Evolutionary conservation across 495 filamentous ascomycete genomes (phyloP).

Genomic region (Penicillium cosmopolitanum): DNA sequence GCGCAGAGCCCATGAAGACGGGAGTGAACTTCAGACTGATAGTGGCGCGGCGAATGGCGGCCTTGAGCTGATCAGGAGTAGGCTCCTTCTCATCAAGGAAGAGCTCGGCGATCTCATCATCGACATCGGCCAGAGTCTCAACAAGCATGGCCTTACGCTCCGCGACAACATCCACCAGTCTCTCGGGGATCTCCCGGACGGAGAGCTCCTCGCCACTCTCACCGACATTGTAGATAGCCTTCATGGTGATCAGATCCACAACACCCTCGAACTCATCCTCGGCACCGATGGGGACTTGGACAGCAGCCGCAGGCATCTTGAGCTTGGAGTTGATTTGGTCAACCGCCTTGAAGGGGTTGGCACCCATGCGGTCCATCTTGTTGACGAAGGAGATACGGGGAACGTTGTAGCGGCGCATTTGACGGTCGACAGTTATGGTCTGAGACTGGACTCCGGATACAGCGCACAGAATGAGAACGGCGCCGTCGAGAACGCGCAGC

Average conservation of each 20-base stretch:
- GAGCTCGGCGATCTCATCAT: constrained; percentile 96
- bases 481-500: constrained; percentile 92
- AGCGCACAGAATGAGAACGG: constrained; percentile 98
- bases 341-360: constrained; percentile 96
- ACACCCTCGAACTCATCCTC: constrained; percentile 95
- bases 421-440: constrained; percentile 96
- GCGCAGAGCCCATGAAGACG: constrained; percentile 93
- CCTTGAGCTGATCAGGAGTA: constrained; percentile 77
- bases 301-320: constrained; percentile 85
- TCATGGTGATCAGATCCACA: constrained; percentile 92
- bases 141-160: constrained; percentile 85
- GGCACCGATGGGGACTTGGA: constrained; percentile 92
- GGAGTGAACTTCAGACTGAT: constrained; percentile 90
- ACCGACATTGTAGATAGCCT: constrained; percentile 89
- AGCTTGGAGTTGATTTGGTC: constrained; percentile 97
- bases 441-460: constrained; percentile 97
- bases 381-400: constrained; percentile 96
- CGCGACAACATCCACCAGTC: constrained; percentile 70
- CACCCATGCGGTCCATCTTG: constrained; percentile 99
- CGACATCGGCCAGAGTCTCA: constrained; percentile 95
- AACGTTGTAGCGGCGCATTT: constrained; percentile 98
- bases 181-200: constrained; percentile 76
- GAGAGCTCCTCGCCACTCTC: constrained; percentile 71
- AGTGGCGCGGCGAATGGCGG: constrained; percentile 87
- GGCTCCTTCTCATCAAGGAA: constrained; percentile 88